Evolutionary conservation across 768 basidiomycete genomes (phyloP).

Genomic region (Suillus subaureus): DNA sequence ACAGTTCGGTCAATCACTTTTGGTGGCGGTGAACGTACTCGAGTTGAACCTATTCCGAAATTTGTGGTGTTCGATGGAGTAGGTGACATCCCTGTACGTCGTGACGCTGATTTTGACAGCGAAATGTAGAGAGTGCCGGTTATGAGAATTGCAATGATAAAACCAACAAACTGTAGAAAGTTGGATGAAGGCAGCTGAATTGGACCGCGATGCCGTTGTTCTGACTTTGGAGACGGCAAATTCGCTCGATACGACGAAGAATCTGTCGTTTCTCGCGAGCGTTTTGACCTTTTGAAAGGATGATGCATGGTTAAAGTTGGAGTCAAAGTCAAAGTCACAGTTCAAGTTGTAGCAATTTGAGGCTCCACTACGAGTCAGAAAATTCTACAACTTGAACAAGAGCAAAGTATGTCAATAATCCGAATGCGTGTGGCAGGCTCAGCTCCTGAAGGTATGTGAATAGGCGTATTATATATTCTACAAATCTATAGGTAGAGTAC

Average conservation of each 20-base stretch:
- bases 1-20: background rate
- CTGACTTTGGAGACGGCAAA: slow-evolving; percentile 1
- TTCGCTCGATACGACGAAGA: background rate
- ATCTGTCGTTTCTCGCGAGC: slow-evolving; percentile 11
- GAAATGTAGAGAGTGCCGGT: slow-evolving; percentile 26
- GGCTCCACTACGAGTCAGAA: background rate
- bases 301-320: background rate
- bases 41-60: background rate
- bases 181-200: background rate
- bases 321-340: background rate
- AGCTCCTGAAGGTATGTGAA: background rate
- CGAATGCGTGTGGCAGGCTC: background rate
- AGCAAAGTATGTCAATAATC: background rate
- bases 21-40: background rate
- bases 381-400: background rate
- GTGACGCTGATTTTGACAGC: slow-evolving; percentile 20
- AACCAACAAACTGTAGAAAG: slow-evolving; percentile 6
- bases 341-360: background rate
- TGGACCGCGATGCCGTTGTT: background rate
- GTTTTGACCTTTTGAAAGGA: slow-evolving; percentile 19
- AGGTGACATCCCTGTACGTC: slow-evolving; percentile 2
- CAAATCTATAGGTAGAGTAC: background rate
- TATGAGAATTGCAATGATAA: slow-evolving; percentile 19
- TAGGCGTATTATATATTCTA: background rate
- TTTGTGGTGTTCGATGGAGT: background rate